These are phyloP conservation scores for Picea abies DNA, from an alignment of 83 land plant genomes.

Conservation along the genomic window DNA sequence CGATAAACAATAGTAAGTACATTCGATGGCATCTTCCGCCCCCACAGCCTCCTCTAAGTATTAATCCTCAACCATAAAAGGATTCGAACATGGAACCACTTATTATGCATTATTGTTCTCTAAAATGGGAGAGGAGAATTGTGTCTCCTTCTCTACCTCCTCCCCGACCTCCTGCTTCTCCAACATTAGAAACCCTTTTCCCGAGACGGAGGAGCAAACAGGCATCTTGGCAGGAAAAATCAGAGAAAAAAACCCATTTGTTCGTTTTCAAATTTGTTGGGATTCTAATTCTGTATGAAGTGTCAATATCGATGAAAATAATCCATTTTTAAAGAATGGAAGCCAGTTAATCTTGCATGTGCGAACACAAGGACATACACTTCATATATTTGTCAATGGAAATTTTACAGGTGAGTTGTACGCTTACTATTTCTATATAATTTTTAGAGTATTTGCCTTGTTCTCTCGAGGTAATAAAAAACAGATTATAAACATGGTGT, in stretches of 20 bases:
- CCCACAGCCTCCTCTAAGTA: not conserved
- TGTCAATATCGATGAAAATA: constrained; percentile 24
- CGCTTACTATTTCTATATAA: too few species aligned
- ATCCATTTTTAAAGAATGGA: constrained; percentile 20
- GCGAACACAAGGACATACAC: constrained; percentile 51
- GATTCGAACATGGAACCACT: not conserved
- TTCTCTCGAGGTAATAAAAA: too few species aligned
- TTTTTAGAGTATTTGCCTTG: too few species aligned
- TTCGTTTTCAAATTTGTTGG: too few species aligned
- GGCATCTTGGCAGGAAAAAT: too few species aligned
- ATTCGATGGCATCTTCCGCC: not conserved
- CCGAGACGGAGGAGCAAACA: too few species aligned
- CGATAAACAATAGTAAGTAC: not conserved
- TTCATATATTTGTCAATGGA: constrained; percentile 75
- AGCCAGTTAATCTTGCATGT: constrained; percentile 38
- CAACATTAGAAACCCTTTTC: not conserved
- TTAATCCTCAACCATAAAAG: not conserved
- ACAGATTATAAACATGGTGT: not conserved
- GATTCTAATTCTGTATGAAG: constrained; percentile 6
- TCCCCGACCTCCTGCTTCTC: not conserved
- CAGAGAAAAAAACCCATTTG: too few species aligned
- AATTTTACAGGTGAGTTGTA: constrained; percentile 35
- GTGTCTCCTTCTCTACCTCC: not conserved
- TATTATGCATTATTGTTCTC: not conserved
- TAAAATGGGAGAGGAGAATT: not conserved